A percentile compares a stretch with the other conserved stretches of the same genome.
These are phyloP conservation scores for Datisca glomerata DNA, from an alignment of 306 rosid genomes.

Conservation along the genomic window DNA sequence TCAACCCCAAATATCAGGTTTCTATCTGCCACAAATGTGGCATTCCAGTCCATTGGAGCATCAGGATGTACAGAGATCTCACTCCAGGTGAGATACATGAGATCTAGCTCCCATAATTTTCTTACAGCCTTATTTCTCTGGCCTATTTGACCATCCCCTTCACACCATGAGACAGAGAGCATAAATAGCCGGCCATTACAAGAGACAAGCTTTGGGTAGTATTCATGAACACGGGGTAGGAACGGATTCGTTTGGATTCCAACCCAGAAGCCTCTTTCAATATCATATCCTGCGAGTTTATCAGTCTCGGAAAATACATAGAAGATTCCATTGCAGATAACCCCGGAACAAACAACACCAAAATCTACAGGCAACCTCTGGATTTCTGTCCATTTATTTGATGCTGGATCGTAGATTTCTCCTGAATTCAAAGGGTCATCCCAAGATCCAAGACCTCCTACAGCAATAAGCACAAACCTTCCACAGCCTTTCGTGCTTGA, in stretches of 20 bases:
- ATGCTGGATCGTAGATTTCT: conserved; percentile 72
- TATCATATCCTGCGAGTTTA: conserved; percentile 73
- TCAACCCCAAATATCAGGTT: conserved; percentile 82
- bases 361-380: conserved; percentile 60
- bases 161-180: conserved; percentile 90
- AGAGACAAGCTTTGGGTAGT: conserved; percentile 70
- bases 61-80: conserved; percentile 94
- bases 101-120: conserved; percentile 86
- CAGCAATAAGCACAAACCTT: conserved; percentile 72
- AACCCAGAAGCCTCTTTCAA: conserved; percentile 69
- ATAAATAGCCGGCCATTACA: conserved; percentile 57
- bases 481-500: conserved; percentile 38
- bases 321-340: conserved; percentile 63
- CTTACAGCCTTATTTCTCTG: conserved; percentile 83
- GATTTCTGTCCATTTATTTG: conserved; percentile 83
- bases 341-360: conserved; percentile 72
- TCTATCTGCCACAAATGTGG: conserved; percentile 62
- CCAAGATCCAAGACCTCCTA: conserved; percentile 96
- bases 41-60: conserved; percentile 99
- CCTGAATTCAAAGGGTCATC: conserved; percentile 94
- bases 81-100: conserved; percentile 61
- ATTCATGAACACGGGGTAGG: conserved; percentile 65
- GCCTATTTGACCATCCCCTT: conserved; percentile 92
- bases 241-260: conserved; percentile 54
- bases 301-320: conserved; percentile 74